Evolutionary conservation across 805 yeast genomes (phyloP), one percentile per base, ranked within the genome.

Genomic region (Zygoascus flipseniorum): DNA sequence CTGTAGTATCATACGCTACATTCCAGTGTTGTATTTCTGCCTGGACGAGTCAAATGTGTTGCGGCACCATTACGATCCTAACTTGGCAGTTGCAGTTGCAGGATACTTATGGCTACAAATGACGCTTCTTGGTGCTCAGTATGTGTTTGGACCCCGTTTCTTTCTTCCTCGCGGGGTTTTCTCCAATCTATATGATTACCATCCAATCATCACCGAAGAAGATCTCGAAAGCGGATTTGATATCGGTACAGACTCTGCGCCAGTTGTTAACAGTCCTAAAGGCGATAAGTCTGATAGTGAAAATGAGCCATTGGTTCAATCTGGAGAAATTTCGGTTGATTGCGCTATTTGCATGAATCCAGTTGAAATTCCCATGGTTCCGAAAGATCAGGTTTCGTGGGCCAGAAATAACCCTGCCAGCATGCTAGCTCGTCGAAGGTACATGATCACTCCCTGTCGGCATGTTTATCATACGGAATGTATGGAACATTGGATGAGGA

Each of bases 401-500:
- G 58, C 64, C 14, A 48, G 64, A 31, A 56, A 61, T 9, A 48
- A 32, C 19, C 64, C 69, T 1, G 58, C 69, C 16, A 60, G 64
- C 14, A 32, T 69, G 23, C 56, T 69, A 32, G 72, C 69, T 2
- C 54, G 73, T 14, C 61, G 69, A 28, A 56, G 59, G 43, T 69
- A 69, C 54, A 69, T 69, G 72, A 80, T 89, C 2, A 88, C 98
- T 0, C 97, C 97, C 1, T 90, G 98, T 68, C 76, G 82, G 43
- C 98, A 90, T 66, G 81, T 89, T 9, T 92, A 89, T 77, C 97
- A 90, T 65, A 78, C 88, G 1, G 82, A 79, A n/a, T 90, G 98
- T 70, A 72, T 92, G 58, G 95, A 87, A 64, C 81, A 78, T 57
- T 92, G 97, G 97, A 89, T 92, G 97, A 80, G 83, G 66, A 86